phyloP scores from a whole-genome alignment of 2,329 filamentous ascomycete genomes.

The Hypoxylon rubiginosum region DNA sequence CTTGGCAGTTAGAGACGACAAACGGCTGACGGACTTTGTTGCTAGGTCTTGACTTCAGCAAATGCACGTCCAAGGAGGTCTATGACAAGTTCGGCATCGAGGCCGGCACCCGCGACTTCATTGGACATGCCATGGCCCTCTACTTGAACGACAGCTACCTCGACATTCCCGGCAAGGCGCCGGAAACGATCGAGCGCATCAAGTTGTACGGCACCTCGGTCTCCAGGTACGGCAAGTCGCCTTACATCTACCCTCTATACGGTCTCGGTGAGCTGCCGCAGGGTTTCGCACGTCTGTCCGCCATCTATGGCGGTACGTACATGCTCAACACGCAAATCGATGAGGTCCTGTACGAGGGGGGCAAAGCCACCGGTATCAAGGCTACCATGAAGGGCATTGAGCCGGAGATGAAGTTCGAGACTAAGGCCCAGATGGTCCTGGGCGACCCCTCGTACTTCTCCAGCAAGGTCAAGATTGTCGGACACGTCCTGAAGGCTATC shows the following conservation, averaged over 20 bases:
- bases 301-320: slow-evolving; percentile 98
- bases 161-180: slow-evolving; percentile 76
- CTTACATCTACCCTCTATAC: slow-evolving; percentile 99
- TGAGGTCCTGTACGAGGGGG: slow-evolving; percentile 86
- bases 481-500: slow-evolving; percentile 94
- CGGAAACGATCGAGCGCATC: slow-evolving; percentile 91
- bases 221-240: slow-evolving; percentile 96
- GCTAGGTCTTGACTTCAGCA: slow-evolving; percentile 82
- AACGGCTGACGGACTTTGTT: slow-evolving; percentile 16
- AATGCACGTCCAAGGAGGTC: slow-evolving; percentile 95
- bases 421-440: slow-evolving; percentile 95
- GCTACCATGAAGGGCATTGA: slow-evolving; percentile 94
- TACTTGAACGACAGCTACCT: slow-evolving; percentile 93
- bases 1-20: not conserved
- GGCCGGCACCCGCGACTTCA: slow-evolving; percentile 89
- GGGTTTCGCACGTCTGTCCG: slow-evolving; percentile 95
- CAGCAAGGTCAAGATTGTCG: slow-evolving; percentile 86
- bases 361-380: slow-evolving; percentile 94
- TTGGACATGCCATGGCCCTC: slow-evolving; percentile 98
- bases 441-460: slow-evolving; percentile 98
- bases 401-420: slow-evolving; percentile 91
- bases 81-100: slow-evolving; percentile 98
- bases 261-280: slow-evolving; percentile 97
- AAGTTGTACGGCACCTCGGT: slow-evolving; percentile 98
- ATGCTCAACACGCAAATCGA: slow-evolving; percentile 98